Conservation (phyloP, 164 flowering plant species). For the Hamamelis virginiana region DNA sequence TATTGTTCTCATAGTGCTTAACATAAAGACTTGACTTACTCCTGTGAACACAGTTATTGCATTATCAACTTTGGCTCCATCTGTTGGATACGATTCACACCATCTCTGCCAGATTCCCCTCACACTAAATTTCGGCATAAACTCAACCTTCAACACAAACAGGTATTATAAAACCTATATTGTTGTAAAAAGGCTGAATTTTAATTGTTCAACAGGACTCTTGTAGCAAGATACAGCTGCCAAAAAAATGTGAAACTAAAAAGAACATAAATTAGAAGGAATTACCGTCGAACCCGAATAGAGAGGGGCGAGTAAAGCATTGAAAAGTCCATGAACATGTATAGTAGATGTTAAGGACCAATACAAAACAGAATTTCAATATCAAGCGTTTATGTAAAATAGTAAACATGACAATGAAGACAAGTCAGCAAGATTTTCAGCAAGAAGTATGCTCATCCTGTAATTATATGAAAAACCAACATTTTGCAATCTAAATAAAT, state of each 20-base stretch:
- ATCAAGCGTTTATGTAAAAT: background rate
- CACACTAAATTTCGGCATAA: constrained; percentile 96
- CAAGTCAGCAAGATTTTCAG: background rate
- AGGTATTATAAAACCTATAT: constrained; percentile 14
- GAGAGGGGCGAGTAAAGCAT: constrained; percentile 94
- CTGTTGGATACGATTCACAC: constrained; percentile 88
- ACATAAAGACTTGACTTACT: constrained; percentile 46
- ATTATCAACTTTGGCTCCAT: constrained; percentile 54
- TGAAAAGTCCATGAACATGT: constrained; percentile 99
- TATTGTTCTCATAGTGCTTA: background rate
- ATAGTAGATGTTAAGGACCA: constrained; percentile 58
- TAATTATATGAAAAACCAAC: background rate
- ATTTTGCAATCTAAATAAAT: background rate
- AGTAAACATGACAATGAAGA: background rate
- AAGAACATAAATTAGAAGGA: background rate
- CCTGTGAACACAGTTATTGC: constrained; percentile 95
- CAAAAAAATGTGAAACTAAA: background rate
- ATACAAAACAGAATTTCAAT: constrained; percentile 1
- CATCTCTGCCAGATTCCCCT: constrained; percentile 98
- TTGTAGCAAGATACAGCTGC: constrained; percentile 5
- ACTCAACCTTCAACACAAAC: constrained; percentile 74
- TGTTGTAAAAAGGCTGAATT: background rate
- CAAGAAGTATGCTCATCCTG: background rate
- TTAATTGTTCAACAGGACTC: background rate
- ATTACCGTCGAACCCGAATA: constrained; percentile 89